These are phyloP conservation scores for Geotrichum ghanense DNA, from an alignment of 805 yeast species.

Conservation along the genomic window DNA sequence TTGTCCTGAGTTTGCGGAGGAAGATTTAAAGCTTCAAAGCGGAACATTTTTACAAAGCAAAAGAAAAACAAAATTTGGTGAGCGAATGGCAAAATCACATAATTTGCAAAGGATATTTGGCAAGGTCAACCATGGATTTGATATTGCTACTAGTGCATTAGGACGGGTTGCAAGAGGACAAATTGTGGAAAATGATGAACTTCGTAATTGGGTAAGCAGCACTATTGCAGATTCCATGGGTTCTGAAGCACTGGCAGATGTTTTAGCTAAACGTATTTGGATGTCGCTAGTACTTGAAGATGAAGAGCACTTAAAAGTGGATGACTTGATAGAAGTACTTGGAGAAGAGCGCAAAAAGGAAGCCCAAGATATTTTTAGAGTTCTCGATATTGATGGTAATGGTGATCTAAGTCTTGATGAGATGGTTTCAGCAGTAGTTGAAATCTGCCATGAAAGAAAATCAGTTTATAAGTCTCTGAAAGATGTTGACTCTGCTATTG, in stretches of 20 bases:
- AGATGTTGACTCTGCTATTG: constrained; percentile 31
- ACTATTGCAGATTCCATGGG: constrained; percentile 25
- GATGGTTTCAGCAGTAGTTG: constrained; percentile 23
- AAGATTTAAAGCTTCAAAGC: constrained; percentile 21
- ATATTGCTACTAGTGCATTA: constrained; percentile 15
- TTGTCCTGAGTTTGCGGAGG: constrained; percentile 26
- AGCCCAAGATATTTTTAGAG: constrained; percentile 22
- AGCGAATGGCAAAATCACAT: constrained; percentile 10
- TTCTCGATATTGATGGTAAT: constrained; percentile 26
- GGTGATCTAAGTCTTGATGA: constrained; percentile 28
- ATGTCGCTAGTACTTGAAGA: constrained; percentile 30
- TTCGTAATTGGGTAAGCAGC: constrained; percentile 10
- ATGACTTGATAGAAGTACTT: constrained; percentile 25
- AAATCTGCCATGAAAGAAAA: constrained; percentile 25
- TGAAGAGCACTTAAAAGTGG: constrained; percentile 21
- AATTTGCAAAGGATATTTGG: constrained; percentile 18
- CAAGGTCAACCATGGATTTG: constrained; percentile 19
- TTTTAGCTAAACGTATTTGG: constrained; percentile 30
- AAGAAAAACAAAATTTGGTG: constrained; percentile 6
- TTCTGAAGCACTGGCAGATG: constrained; percentile 17
- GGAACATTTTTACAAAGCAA: constrained; percentile 5
- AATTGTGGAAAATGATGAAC: constrained; percentile 1
- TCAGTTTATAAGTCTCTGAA: constrained; percentile 26
- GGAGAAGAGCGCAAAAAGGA: constrained; percentile 23
- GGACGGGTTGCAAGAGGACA: constrained; percentile 16